Evolutionary conservation across 2,329 filamentous ascomycete genomes (phyloP).

Genomic region (Aphanocladium album): DNA sequence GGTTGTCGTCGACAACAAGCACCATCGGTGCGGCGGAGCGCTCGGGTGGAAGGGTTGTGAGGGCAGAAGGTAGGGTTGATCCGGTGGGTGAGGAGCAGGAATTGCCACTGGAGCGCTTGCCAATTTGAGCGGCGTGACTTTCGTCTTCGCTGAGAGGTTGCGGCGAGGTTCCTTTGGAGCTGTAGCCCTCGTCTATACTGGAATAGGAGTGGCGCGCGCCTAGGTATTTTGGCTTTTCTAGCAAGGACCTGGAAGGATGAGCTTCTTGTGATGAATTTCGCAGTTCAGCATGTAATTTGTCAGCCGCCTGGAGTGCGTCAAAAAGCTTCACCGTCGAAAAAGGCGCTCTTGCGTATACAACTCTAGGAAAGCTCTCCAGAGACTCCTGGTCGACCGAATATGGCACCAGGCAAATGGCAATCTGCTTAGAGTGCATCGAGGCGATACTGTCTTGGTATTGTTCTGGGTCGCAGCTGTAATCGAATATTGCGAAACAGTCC

Average conservation of each 20-base stretch:
- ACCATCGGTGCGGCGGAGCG: slow-evolving; percentile 18
- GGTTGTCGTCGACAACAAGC: slow-evolving; percentile 44
- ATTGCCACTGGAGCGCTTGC: background rate
- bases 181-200: background rate
- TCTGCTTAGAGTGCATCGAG: background rate
- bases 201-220: background rate
- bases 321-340: background rate
- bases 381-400: background rate
- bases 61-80: background rate
- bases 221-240: background rate
- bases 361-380: background rate
- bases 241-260: no score
- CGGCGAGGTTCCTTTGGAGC: background rate
- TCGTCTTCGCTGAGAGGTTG: background rate
- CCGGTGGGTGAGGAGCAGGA: background rate
- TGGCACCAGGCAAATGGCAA: background rate
- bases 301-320: background rate
- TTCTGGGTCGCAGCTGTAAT: background rate
- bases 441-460: background rate
- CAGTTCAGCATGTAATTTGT: background rate
- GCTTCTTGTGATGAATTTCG: background rate
- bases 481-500: background rate
- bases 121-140: background rate
- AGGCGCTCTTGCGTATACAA: background rate
- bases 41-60: background rate